Evolutionary conservation across 805 yeast species (phyloP).

Genomic region (Myxozyma melibiosi): DNA sequence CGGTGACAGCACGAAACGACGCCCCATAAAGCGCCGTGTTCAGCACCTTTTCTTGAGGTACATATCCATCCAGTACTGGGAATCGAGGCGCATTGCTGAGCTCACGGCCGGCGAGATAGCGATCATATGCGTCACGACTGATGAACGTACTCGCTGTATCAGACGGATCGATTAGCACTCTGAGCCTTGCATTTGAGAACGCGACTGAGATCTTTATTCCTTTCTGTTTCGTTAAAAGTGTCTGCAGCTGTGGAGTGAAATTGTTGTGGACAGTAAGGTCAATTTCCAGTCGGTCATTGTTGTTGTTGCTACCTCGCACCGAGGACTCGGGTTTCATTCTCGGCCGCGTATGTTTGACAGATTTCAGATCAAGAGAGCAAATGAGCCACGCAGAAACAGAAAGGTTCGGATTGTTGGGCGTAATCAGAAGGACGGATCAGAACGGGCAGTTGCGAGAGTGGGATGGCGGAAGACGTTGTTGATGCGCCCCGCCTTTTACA

Average conservation of each 20-base stretch:
- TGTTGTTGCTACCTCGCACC: too few species aligned
- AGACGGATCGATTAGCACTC: conserved; percentile 22
- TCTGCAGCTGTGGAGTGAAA: conserved; percentile 17
- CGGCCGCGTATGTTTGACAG: too few species aligned
- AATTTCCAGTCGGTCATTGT: too few species aligned
- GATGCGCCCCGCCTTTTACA: too few species aligned
- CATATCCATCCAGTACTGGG: background rate
- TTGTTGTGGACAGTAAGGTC: conserved; percentile 13
- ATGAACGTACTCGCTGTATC: conserved; percentile 5
- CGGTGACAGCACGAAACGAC: background rate
- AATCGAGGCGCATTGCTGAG: background rate
- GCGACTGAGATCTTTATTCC: conserved; percentile 17
- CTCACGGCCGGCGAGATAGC: conserved; percentile 2
- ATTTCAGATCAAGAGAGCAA: too few species aligned
- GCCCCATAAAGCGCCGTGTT: background rate
- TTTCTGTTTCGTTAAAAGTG: conserved; percentile 2
- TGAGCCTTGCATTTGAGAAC: conserved; percentile 8
- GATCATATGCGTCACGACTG: conserved; percentile 13
- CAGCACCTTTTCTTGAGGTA: background rate
- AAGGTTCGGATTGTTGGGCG: too few species aligned
- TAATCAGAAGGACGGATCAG: too few species aligned
- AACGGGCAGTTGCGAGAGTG: too few species aligned
- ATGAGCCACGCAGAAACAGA: too few species aligned
- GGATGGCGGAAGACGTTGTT: too few species aligned
- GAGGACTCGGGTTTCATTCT: too few species aligned